These are phyloP conservation scores for Sporothrix dimorphospora DNA, from an alignment of 2,329 filamentous ascomycete species.

Conservation along the genomic window DNA sequence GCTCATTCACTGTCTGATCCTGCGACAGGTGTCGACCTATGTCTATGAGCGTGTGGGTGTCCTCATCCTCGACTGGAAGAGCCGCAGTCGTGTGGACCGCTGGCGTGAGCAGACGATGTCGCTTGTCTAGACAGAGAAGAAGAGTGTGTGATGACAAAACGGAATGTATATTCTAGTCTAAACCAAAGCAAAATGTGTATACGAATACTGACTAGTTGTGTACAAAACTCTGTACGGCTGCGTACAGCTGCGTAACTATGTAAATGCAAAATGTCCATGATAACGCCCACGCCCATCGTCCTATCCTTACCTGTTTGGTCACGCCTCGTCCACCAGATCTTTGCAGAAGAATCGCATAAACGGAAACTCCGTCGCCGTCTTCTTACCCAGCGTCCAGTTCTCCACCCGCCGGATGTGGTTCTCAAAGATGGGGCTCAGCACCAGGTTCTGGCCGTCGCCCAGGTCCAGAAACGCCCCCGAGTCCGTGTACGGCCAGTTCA, in stretches of 20 bases:
- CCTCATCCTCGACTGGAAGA: slow-evolving; percentile 15
- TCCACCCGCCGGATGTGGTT: slow-evolving; percentile 25
- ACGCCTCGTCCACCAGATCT: background rate
- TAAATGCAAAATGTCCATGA: background rate
- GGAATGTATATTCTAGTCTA: background rate
- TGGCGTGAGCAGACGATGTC: slow-evolving; percentile 1
- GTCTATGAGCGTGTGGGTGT: background rate
- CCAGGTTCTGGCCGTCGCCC: slow-evolving; percentile 27
- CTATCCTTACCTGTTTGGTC: background rate
- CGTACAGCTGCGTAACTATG: background rate
- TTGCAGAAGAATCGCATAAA: slow-evolving; percentile 22
- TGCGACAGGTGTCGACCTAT: background rate
- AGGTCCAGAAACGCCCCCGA: slow-evolving; percentile 27
- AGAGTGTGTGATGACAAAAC: background rate
- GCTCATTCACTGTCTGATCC: slow-evolving; percentile 10
- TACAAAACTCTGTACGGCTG: background rate
- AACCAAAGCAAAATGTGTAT: background rate
- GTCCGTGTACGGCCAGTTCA: slow-evolving; percentile 31
- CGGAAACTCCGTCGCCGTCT: background rate
- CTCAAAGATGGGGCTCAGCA: slow-evolving; percentile 29
- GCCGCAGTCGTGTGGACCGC: background rate
- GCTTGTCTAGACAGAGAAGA: background rate
- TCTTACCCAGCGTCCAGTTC: slow-evolving; percentile 26
- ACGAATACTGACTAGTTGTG: background rate
- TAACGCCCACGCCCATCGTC: background rate